These are phyloP conservation scores for Aphanomyces cochlioides DNA, from an alignment of 352 stramenopile species.

Conservation along the genomic window DNA sequence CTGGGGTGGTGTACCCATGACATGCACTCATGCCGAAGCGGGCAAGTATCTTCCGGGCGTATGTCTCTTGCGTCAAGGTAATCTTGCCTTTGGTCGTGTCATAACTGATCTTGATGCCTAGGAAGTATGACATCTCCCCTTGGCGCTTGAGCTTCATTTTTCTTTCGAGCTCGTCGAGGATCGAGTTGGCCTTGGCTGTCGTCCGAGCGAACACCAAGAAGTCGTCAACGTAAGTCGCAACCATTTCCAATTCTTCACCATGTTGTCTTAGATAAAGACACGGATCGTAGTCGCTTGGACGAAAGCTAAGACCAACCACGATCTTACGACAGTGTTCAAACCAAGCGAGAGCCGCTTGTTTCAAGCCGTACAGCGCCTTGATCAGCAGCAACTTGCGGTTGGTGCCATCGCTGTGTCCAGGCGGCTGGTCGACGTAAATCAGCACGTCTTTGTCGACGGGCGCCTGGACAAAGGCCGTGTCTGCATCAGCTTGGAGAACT, in stretches of 20 bases:
- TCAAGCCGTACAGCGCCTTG: conserved; percentile 32
- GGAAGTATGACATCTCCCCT: conserved; percentile 29
- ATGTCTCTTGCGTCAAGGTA: conserved; percentile 20
- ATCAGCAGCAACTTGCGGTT: neutral
- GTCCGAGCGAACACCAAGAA: neutral
- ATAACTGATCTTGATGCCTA: conserved; percentile 23
- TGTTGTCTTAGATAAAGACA: conserved; percentile 4
- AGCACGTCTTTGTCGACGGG: neutral
- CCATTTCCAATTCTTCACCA: neutral
- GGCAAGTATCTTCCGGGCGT: conserved; percentile 23
- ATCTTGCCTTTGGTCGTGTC: neutral
- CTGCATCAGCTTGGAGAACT: conserved; percentile 38
- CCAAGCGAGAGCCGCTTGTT: conserved; percentile 13
- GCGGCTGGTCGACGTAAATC: neutral
- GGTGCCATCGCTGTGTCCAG: neutral
- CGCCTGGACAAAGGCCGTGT: conserved; percentile 27
- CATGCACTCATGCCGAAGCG: conserved; percentile 8
- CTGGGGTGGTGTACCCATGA: conserved; percentile 16
- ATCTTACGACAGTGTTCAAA: neutral
- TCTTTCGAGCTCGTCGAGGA: neutral
- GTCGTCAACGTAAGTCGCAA: conserved; percentile 19
- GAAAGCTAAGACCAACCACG: neutral
- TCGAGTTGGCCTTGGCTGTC: neutral
- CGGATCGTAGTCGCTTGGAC: neutral
- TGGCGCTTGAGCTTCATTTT: conserved; percentile 17